Evolutionary conservation across 1,139 yeast species (phyloP).

Genomic region (Yamadazyma spencermartinsiae): DNA sequence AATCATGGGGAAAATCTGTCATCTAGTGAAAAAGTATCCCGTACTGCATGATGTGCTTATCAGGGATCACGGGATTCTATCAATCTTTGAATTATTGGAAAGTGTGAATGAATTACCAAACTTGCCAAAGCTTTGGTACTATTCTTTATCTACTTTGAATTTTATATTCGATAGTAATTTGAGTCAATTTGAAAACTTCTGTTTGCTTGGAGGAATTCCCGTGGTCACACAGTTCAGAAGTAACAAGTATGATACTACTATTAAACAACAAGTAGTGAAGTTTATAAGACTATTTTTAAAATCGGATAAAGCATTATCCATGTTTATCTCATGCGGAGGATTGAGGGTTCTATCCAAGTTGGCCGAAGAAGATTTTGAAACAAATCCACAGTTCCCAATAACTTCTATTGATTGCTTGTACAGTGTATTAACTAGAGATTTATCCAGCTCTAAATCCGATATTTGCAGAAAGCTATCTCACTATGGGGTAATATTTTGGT

Average conservation of each 20-base stretch:
- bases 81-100: conserved; percentile 50
- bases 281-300: conserved; percentile 41
- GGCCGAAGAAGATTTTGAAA: conserved; percentile 54
- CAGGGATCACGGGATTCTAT: conserved; percentile 50
- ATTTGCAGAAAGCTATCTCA: conserved; percentile 54
- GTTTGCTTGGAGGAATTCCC: conserved; percentile 61
- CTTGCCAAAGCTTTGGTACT: conserved; percentile 39
- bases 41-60: conserved; percentile 44
- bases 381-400: conserved; percentile 45
- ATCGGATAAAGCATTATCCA: conserved; percentile 43
- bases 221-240: conserved; percentile 45
- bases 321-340: conserved; percentile 61
- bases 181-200: conserved; percentile 49
- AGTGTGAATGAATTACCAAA: conserved; percentile 33
- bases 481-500: conserved; percentile 52
- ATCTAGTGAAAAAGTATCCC: conserved; percentile 42
- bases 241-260: conserved; percentile 31
- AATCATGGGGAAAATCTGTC: conserved; percentile 43
- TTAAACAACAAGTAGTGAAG: conserved; percentile 46
- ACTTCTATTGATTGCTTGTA: conserved; percentile 50
- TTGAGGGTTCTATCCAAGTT: conserved; percentile 50
- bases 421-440: conserved; percentile 41
- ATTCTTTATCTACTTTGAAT: conserved; percentile 43
- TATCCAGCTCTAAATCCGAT: conserved; percentile 51
- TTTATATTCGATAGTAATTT: conserved; percentile 35